These are phyloP conservation scores for Agastache rugosa DNA, from an alignment of 257 asterid genomes.

Conservation along the genomic window DNA sequence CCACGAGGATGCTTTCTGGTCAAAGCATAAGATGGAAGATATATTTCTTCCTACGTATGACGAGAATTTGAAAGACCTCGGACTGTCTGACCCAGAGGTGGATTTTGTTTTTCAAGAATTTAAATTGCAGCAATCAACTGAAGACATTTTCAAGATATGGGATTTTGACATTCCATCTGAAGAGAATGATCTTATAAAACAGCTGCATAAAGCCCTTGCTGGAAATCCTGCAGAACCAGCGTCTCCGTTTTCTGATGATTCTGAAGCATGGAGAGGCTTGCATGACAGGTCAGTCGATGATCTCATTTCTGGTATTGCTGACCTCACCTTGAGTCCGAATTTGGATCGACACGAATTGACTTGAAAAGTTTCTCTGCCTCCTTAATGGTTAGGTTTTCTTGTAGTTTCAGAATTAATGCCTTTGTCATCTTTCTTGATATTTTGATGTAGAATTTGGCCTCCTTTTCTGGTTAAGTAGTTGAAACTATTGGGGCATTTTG, in stretches of 20 bases:
- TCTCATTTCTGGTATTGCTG: constrained; percentile 60
- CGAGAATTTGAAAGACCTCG: constrained; percentile 48
- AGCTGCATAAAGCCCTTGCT: constrained; percentile 45
- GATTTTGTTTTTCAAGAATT: constrained; percentile 41
- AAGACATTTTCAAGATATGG: constrained; percentile 54
- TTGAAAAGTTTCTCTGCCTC: not conserved
- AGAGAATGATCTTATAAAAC: constrained; percentile 45
- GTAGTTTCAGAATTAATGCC: not conserved
- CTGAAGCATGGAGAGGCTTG: constrained; percentile 34
- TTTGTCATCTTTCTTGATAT: not conserved
- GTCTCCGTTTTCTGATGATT: constrained; percentile 40
- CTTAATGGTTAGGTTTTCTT: not conserved
- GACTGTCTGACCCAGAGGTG: constrained; percentile 41
- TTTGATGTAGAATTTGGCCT: constrained; percentile 1
- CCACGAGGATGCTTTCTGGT: constrained; percentile 39
- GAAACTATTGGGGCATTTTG: not conserved
- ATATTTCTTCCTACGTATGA: constrained; percentile 59
- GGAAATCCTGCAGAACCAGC: constrained; percentile 34
- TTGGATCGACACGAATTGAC: constrained; percentile 7
- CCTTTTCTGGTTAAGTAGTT: not conserved
- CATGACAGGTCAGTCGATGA: constrained; percentile 48
- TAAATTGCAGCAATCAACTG: constrained; percentile 40
- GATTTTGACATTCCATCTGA: constrained; percentile 46
- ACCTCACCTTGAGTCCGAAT: constrained; percentile 50
- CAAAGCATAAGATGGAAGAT: constrained; percentile 48